Evolutionary conservation across 2,329 filamentous ascomycete genomes (phyloP), one percentile per base, ranked within the genome.

Genomic region (Fusarium bactridioides): DNA sequence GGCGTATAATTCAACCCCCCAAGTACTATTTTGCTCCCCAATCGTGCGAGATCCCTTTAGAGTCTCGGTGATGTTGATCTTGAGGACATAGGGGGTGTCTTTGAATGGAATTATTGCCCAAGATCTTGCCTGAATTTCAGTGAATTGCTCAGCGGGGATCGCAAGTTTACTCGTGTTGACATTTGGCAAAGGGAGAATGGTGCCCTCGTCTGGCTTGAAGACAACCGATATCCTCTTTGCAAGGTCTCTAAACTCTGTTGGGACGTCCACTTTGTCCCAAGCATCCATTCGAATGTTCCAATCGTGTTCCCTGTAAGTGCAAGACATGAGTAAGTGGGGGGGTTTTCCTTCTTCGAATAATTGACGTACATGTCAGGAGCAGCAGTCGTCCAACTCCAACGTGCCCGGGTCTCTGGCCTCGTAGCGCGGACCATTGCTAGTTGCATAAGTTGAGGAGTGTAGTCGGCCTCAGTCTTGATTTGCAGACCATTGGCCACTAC

Each of bases 341-440:
- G 19, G 21, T n/a, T n/a, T 25, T 21, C 19, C 19, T 27, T 44
- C 25, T 25, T 33, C 7, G 31, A 19, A 23, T n/a, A 29, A 27
- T 29, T n/a, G 21, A 70, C 75, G 63, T 67, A 81, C 81, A 79
- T 81, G 38, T 83, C 82, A 19, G 82, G 82, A 10, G 80, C 78
- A 31, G 75, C 75, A 31, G 81, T 55, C 8, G 74, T 78, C 79
- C 82, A 82, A 61, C 80, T 78, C 31, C 82, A 57, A 19, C 74
- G 76, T 8, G 72, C 63, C 64, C 68, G 74, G 12, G 48, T 47
- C 54, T 78, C 79, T 29, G 65, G 64, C 29, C 57, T 75, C 10
- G 48, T 68, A 11, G 79, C 63, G 25, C 69, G 74, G 33, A 70
- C 58, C 51, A 74, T 77, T 15, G 74, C 69, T n/a, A 80, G 56